A percentile compares a stretch with the other conserved stretches of the same genome.
These are phyloP conservation scores for Carpediemonas membranifera DNA, from an alignment of 78 protist species.

Conservation along the genomic window DNA sequence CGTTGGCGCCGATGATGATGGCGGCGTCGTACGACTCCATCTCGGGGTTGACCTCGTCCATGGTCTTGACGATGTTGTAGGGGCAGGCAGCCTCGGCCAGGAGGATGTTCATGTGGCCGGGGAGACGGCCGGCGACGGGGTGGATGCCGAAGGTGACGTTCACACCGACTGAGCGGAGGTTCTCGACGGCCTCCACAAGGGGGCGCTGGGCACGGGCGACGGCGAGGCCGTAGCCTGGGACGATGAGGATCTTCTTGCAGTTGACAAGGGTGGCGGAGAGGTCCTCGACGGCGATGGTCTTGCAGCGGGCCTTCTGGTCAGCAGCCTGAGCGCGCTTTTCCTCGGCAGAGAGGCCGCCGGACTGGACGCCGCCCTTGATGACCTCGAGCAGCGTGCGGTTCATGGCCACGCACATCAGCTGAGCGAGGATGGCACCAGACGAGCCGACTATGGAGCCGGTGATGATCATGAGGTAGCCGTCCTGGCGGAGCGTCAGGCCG, in stretches of 20 bases:
- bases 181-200: conserved; percentile 57
- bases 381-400: conserved; percentile 74
- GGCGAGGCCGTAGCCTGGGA: conserved; percentile 96
- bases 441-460: conserved; percentile 88
- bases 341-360: too few relatives aligned
- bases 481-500: conserved; percentile 73
- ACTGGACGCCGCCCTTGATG: conserved; percentile 84
- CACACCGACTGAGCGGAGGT: conserved; percentile 32
- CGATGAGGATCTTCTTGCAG: conserved; percentile 61
- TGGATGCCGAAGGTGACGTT: conserved; percentile 76
- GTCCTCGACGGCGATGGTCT: conserved; percentile 13
- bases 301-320: conserved; percentile 26
- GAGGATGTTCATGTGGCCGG: conserved; percentile 89
- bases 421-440: conserved; percentile 85
- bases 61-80: conserved; percentile 86
- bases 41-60: conserved; percentile 90
- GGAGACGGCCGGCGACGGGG: conserved; percentile 86
- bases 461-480: conserved; percentile 55
- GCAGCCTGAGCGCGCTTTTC: conserved; percentile 49
- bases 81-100: conserved; percentile 92
- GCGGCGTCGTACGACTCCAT: conserved; percentile 56
- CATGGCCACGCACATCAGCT: conserved; percentile 93
- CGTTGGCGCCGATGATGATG: conserved; percentile 88
- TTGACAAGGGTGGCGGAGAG: conserved; percentile 17
- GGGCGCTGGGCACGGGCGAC: conserved; percentile 79